Evolutionary conservation across 139 green algal species (phyloP), one percentile per base, ranked within the genome.

Genomic region (Zygnema cylindricum): DNA sequence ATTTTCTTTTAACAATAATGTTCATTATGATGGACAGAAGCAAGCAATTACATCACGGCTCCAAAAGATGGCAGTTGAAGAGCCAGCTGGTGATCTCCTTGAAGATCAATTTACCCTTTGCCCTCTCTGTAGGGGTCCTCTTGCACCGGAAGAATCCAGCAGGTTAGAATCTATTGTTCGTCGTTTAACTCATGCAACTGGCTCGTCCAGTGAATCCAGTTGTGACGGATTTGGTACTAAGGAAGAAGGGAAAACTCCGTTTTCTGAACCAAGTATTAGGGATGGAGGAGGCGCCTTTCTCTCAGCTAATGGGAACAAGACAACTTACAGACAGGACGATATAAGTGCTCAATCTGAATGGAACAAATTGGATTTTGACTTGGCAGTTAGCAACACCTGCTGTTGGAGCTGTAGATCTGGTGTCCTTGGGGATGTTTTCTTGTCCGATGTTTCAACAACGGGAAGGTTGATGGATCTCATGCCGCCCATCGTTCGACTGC

Each of bases 1-100:
- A 16, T 84, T 84, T 84, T 2, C 77, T 36, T 84, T 84, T 33
- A 84, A 84, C 40, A 25, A 16, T 63, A 16, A 7, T 63, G 7
- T 16, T 16, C 7, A 25, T 63, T 7, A 63, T 7, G 49, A 79
- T 79, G 71, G 71, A 41, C 36, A 55, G 7, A 41, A 55, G 36
- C 36, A 79, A 38, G 36, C 38, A 3, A 41, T 79, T 43, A 16
- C 36, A 79, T 11, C 3, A 11, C 38, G 36, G 43, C 71, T 16
- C 71, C 36, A 79, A 43, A 7, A 79, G 3, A 73, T n/a, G 57
- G 57, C 71, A 16, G 11, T 43, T 38, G 36, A 41, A 11, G 36
- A 16, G 11, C 11, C 43, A 16, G 3, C 38, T 55, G 3, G 71
- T 79, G 71, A 79, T 11, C 36, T 16, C 3, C 43, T 79, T 25